Conservation (phyloP, 805 yeast genomes). For the Saccharomycopsis sp. region DNA sequence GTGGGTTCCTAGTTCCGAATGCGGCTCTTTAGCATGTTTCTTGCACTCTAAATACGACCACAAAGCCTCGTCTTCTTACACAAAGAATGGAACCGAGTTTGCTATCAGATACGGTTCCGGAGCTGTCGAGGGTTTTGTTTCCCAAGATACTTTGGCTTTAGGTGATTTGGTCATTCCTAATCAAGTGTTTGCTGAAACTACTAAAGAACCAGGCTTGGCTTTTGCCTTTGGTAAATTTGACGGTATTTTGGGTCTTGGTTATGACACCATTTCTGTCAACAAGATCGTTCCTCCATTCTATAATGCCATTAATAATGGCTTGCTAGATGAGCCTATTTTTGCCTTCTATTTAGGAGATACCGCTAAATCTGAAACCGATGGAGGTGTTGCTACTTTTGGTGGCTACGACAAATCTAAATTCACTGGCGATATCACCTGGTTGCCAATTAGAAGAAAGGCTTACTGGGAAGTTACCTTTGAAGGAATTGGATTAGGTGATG, state of each 20-base stretch:
- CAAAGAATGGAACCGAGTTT: slow-evolving; percentile 80
- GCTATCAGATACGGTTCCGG: slow-evolving; percentile 91
- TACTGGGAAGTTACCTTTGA: slow-evolving; percentile 98
- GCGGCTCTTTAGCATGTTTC: slow-evolving; percentile 92
- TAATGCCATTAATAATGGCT: slow-evolving; percentile 76
- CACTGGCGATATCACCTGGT: slow-evolving; percentile 83
- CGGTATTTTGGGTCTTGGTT: slow-evolving; percentile 93
- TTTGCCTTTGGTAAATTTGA: slow-evolving; percentile 99
- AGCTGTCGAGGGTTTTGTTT: slow-evolving; percentile 83
- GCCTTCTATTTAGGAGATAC: slow-evolving; percentile 87
- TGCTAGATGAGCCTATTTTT: slow-evolving; percentile 78
- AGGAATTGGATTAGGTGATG: slow-evolving; percentile 87
- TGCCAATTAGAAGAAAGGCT: slow-evolving; percentile 98
- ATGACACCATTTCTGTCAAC: slow-evolving; percentile 85
- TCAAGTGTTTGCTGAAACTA: slow-evolving; percentile 96
- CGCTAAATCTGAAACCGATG: slow-evolving; percentile 55
- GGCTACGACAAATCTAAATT: slow-evolving; percentile 77
- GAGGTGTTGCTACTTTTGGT: slow-evolving; percentile 94
- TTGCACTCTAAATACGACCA: slow-evolving; percentile 90
- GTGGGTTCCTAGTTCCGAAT: slow-evolving; percentile 91
- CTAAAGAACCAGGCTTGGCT: slow-evolving; percentile 94
- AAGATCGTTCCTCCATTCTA: slow-evolving; percentile 89
- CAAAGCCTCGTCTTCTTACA: slow-evolving; percentile 69
- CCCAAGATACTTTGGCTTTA: slow-evolving; percentile 73
- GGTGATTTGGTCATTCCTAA: slow-evolving; percentile 81